These are phyloP conservation scores for Phytophthora sojae DNA, from an alignment of 352 stramenopile species.

Conservation along the genomic window DNA sequence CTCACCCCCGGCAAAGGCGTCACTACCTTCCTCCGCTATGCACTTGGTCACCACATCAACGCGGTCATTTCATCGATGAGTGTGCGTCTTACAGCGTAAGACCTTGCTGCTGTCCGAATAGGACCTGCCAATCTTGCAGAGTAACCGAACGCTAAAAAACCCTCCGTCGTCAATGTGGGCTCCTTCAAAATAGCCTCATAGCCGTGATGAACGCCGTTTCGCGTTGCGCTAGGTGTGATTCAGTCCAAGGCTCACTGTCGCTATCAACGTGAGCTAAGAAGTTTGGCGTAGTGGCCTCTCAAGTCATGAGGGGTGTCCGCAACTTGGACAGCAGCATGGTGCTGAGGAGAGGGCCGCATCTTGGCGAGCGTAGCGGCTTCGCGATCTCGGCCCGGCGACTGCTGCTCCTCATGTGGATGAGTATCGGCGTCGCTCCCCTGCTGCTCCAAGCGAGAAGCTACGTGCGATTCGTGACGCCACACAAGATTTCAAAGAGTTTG, in stretches of 20 bases:
- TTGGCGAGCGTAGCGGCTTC: slow-evolving; percentile 1
- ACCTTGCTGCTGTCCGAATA: neutral
- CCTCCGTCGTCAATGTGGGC: neutral
- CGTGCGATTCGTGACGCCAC: slow-evolving; percentile 32
- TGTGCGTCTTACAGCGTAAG: neutral
- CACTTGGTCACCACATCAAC: neutral
- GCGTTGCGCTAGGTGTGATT: neutral
- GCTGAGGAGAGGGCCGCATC: slow-evolving; percentile 26
- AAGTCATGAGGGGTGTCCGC: slow-evolving; percentile 10
- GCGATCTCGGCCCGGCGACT: slow-evolving; percentile 12
- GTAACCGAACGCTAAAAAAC: neutral
- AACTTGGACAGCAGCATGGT: slow-evolving; percentile 25
- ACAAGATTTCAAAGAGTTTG: slow-evolving; percentile 38
- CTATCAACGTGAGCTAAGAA: slow-evolving; percentile 3
- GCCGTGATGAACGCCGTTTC: slow-evolving; percentile 27
- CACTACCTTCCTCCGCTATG: slow-evolving; percentile 3
- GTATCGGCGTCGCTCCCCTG: slow-evolving; percentile 34
- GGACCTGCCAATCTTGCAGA: no score
- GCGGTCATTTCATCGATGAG: neutral
- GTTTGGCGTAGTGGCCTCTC: neutral
- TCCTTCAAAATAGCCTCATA: slow-evolving; percentile 18
- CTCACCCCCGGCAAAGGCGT: slow-evolving; percentile 5
- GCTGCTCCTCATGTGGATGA: slow-evolving; percentile 37
- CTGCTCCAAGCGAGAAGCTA: slow-evolving; percentile 49
- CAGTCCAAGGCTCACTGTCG: neutral